Conservation (phyloP, 2,329 filamentous ascomycete species). For the Fusarium sp. region DNA sequence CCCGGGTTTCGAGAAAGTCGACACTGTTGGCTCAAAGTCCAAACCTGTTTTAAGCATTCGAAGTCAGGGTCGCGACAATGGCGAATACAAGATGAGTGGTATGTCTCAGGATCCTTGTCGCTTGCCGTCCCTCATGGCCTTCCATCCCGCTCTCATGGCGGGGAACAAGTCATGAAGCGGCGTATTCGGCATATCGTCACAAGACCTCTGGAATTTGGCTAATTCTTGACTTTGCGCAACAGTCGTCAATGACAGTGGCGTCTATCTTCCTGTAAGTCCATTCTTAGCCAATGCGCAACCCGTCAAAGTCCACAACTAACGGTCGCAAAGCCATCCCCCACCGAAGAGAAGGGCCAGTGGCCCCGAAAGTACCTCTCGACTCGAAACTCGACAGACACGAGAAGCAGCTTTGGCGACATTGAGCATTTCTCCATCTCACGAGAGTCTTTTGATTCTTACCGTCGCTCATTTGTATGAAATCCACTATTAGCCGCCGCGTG, state of each 20-base stretch:
- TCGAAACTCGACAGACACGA: slow-evolving; percentile 65
- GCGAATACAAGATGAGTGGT: slow-evolving; percentile 86
- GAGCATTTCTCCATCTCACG: slow-evolving; percentile 95
- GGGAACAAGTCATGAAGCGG: slow-evolving; percentile 24
- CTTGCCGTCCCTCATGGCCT: slow-evolving; percentile 21
- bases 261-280: slow-evolving; percentile 84
- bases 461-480: slow-evolving; percentile 85
- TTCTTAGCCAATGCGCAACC: neutral
- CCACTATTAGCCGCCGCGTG: neutral
- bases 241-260: slow-evolving; percentile 97
- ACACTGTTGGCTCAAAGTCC: slow-evolving; percentile 70
- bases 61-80: slow-evolving; percentile 71
- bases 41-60: slow-evolving; percentile 72
- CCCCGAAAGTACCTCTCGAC: slow-evolving; percentile 64
- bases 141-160: slow-evolving; percentile 11
- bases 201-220: slow-evolving; percentile 40
- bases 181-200: slow-evolving; percentile 38
- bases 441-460: slow-evolving; percentile 97
- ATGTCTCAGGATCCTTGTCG: slow-evolving; percentile 50
- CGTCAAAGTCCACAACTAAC: slow-evolving; percentile 15
- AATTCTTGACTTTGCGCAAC: slow-evolving; percentile 41
- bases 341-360: slow-evolving; percentile 87
- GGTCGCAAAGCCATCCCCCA: slow-evolving; percentile 78
- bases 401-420: slow-evolving; percentile 78
- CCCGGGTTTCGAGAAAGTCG: slow-evolving; percentile 68